Evolutionary conservation across 306 rosid genomes (phyloP).

Genomic region (Chamaecrista fasciculata): DNA sequence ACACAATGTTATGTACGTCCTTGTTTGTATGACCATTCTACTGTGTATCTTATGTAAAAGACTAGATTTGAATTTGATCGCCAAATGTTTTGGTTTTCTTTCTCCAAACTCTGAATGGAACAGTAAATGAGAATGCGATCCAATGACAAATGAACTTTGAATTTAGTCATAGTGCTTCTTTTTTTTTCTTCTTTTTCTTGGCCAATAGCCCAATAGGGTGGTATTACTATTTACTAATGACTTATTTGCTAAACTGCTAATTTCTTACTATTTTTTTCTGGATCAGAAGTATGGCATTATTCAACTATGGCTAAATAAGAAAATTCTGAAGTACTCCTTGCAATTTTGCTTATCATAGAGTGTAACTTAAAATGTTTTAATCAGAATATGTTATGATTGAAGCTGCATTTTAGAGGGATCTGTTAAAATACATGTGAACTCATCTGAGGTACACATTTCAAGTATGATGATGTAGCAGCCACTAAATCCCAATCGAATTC

Average conservation of each 20-base stretch:
- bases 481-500: too few relatives aligned
- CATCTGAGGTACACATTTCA: too few relatives aligned
- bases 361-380: too few relatives aligned
- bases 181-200: neutral
- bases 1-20: slow-evolving; percentile 27
- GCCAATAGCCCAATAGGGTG: neutral
- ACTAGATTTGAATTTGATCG: slow-evolving; percentile 25
- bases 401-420: too few relatives aligned
- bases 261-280: neutral
- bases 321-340: too few relatives aligned
- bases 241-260: neutral
- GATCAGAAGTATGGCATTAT: neutral
- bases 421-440: too few relatives aligned
- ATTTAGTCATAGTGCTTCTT: slow-evolving; percentile 9
- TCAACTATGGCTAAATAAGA: too few relatives aligned
- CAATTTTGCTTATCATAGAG: too few relatives aligned
- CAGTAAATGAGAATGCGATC: slow-evolving; percentile 4
- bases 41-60: slow-evolving; percentile 27
- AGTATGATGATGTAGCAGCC: too few relatives aligned
- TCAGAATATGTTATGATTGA: too few relatives aligned
- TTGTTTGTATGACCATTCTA: slow-evolving; percentile 23
- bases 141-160: neutral
- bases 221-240: neutral
- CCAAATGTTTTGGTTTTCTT: neutral
- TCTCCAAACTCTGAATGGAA: neutral